Base-by-base conservation (phyloP, 2,329 filamentous ascomycete species). In the Rosellinia necatrix region DNA sequence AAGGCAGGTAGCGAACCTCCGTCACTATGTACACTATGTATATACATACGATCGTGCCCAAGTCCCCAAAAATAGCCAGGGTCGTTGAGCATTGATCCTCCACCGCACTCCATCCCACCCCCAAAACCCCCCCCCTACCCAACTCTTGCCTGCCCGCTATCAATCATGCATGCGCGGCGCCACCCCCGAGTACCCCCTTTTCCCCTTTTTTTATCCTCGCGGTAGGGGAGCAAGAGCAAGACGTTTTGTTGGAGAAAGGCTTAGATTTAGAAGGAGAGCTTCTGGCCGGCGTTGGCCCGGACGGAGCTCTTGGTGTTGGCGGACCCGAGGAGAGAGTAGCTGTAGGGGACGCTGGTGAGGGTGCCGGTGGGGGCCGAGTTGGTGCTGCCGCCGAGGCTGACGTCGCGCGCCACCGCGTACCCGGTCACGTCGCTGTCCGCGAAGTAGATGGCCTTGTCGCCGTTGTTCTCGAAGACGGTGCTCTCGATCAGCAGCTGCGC, bases 401-500 rank as follows among this genome's bases (percentile, higher is more conserved):
- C 75, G 49, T 80, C 77, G 42, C 71, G 70, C 58, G 71, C 69
- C 6, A 74, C 71, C 37, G 73, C 76, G 54, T 72, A 76, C 46
- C 77, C 77, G 12, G 72, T 72, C 40, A 66, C 49, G 57, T 75
- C 66, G 54, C 75, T 78, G 68, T 80, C 73, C 47, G 64, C 69
- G 48, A 38, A 58, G 44, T 63, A 65, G 48, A 70, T 65, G 27
- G 67, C 66, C 19, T 68, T 63, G 17, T 55, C 46, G 41, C 53
- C 56, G 42, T 56, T 61, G 44, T 58, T 35, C 54, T 62, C 62
- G 53, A 70, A 70, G 15, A 65, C 62, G 54, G 75, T 77, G 52
- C 77, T 79, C 70, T 83, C 78, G 25, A 82, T 73, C 9, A 82
- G 75, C 7, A 81, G 67, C 60, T 82, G 76, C 0, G 81, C 77